Percentiles rank a stretch among this genome's conserved stretches.
These are phyloP conservation scores for Leishmania turanica DNA, from an alignment of 208 protist species.

Conservation along the genomic window DNA sequence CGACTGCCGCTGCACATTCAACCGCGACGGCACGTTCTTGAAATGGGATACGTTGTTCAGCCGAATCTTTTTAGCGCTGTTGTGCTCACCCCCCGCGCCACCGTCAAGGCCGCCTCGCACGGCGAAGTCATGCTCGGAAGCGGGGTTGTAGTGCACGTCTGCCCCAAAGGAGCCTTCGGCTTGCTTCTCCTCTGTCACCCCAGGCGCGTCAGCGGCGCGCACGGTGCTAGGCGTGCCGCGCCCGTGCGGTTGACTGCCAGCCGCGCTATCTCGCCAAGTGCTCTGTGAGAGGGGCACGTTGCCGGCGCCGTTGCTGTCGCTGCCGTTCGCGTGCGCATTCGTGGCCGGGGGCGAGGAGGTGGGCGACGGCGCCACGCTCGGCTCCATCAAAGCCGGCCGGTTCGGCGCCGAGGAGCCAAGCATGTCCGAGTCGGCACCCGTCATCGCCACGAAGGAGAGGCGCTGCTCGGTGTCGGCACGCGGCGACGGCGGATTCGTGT, in stretches of 20 bases:
- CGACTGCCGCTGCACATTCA: slow-evolving; percentile 45
- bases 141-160: background rate
- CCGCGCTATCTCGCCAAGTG: background rate
- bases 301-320: background rate
- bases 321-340: slow-evolving; percentile 2
- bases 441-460: slow-evolving; percentile 19
- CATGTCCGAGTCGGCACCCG: slow-evolving; percentile 29
- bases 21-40: slow-evolving; percentile 73
- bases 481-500: slow-evolving; percentile 16
- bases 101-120: background rate
- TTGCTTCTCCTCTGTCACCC: background rate
- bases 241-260: slow-evolving; percentile 5
- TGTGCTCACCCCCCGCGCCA: background rate
- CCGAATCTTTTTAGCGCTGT: slow-evolving; percentile 43
- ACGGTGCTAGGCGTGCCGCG: background rate
- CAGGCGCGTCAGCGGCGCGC: background rate
- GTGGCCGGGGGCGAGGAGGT: background rate
- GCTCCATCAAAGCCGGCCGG: slow-evolving; percentile 36
- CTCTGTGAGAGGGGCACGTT: background rate
- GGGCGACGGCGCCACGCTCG: background rate
- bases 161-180: background rate
- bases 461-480: slow-evolving; percentile 23
- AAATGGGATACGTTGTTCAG: slow-evolving; percentile 86
- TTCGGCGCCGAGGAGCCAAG: slow-evolving; percentile 31
- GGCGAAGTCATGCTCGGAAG: background rate